Base-by-base conservation (phyloP, 257 asterid genomes). In the Solanum pinnatisectum region DNA sequence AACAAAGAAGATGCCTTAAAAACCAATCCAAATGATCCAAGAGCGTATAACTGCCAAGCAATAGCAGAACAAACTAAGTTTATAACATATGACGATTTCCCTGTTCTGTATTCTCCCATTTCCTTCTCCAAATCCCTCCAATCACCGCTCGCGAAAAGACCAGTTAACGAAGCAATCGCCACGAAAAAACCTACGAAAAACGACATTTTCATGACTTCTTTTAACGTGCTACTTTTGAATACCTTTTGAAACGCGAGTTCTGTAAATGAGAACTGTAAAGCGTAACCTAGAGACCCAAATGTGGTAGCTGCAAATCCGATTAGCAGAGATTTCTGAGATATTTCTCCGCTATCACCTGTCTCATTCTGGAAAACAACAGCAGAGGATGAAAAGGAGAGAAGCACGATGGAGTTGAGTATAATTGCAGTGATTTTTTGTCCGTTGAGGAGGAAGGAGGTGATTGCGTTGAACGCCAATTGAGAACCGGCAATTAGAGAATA, bases 1-100 rank as follows among this genome's bases (percentile, higher is more conserved):
- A 91, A 93, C 73, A 91, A 86, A 3, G 94, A 87, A 5, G 94
- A 93, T 3, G 91, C 94, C 87, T 90, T 89, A n/a, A 90, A 91
- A 10, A 91, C 88, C 88, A 93, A 86, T 9, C 93, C 93, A 0
- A 90, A 23, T 0, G 91, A 49, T 10, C 94, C 94, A 40, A 93
- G 85, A 3, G 89, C 71, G 12, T 59, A 90, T 52, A 91, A 88
- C 10, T 93, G 93, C 90, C 94, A 94, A 39, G 90, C 84, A 37
- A 91, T 70, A 3, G 93, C 90, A 10, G 86, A 88, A 39, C 52
- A n/a, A 60, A 83, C 90, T 18, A 94, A 6, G 76, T 86, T 78
- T 22, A 35, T 23, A 9, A 87, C 68, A 83, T 93, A 94, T 11
- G 70, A 82, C 1, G 13, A 81, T 32, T 81, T 89, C 20, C 93